Conservation (phyloP, 306 rosid species). For the Citrullus colocynthis region DNA sequence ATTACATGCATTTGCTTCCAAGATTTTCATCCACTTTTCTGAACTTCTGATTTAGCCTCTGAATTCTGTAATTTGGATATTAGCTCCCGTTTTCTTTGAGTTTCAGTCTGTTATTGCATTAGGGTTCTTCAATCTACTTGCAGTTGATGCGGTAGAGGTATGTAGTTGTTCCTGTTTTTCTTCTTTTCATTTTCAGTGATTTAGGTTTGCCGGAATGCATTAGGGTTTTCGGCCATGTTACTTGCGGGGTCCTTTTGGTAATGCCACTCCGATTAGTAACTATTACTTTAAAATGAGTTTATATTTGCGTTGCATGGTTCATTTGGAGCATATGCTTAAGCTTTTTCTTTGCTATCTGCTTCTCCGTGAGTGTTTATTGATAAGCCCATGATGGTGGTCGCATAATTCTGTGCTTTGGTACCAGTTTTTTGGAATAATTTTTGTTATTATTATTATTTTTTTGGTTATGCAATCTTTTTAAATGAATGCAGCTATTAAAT, state of each 20-base stretch:
- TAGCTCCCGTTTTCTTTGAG: neutral
- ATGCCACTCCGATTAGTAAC: neutral
- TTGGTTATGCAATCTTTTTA: neutral
- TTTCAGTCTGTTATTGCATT: neutral
- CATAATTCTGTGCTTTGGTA: neutral
- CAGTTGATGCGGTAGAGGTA: neutral
- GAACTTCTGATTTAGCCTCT: neutral
- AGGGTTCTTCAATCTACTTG: slow-evolving; percentile 1
- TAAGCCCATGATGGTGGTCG: neutral
- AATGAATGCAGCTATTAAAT: neutral
- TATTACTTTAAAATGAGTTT: neutral
- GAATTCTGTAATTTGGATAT: neutral
- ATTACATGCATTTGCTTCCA: neutral
- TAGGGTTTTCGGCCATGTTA: neutral
- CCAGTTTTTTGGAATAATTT: neutral
- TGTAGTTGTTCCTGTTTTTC: neutral
- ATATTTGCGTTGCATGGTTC: neutral
- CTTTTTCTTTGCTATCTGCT: neutral
- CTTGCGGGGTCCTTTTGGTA: neutral
- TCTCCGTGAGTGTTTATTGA: neutral
- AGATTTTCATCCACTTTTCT: neutral
- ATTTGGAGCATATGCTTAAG: neutral
- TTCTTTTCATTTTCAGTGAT: neutral
- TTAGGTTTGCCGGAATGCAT: neutral
- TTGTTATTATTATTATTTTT: neutral